Percentiles rank a stretch among this genome's conserved stretches.
Conservation (phyloP, 2,329 filamentous ascomycete genomes). For the Verticillium dahliae region DNA sequence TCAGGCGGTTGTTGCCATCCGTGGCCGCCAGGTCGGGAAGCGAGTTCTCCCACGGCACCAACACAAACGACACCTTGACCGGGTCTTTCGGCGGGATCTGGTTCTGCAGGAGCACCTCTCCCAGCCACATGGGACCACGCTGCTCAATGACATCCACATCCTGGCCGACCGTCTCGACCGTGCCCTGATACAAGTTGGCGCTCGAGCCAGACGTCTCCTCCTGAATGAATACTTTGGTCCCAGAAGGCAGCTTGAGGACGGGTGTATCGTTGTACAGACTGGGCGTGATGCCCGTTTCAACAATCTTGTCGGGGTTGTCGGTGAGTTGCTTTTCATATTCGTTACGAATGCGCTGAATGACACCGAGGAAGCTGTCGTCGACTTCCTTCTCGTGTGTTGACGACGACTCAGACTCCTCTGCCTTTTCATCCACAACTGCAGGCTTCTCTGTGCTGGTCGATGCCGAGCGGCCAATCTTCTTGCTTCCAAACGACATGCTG, state of each 20-base stretch:
- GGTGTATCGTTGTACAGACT: conserved; percentile 69
- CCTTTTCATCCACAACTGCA: conserved; percentile 68
- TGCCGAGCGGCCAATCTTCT: conserved; percentile 70
- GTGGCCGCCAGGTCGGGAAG: conserved; percentile 68
- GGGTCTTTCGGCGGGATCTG: conserved; percentile 81
- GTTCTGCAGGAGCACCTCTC: conserved; percentile 80
- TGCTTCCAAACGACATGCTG: conserved; percentile 64
- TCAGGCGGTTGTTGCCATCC: conserved; percentile 83
- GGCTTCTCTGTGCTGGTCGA: conserved; percentile 66
- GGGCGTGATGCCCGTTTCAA: conserved; percentile 61
- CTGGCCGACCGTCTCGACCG: conserved; percentile 67
- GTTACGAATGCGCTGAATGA: conserved; percentile 65
- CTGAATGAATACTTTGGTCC: conserved; percentile 62
- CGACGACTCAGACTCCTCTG: conserved; percentile 58
- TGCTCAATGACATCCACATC: conserved; percentile 82
- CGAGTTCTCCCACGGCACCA: conserved; percentile 71
- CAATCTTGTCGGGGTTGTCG: conserved; percentile 43
- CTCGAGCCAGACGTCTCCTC: conserved; percentile 62
- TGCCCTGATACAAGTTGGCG: conserved; percentile 87
- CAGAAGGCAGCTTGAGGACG: conserved; percentile 63
- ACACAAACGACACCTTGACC: conserved; percentile 89
- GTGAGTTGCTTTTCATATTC: conserved; percentile 64
- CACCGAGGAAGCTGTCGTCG: conserved; percentile 68
- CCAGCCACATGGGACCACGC: conserved; percentile 84
- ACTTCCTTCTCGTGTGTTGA: conserved; percentile 64